These are phyloP conservation scores for Annulohypoxylon bovei DNA, from an alignment of 495 filamentous ascomycete species.

Conservation along the genomic window DNA sequence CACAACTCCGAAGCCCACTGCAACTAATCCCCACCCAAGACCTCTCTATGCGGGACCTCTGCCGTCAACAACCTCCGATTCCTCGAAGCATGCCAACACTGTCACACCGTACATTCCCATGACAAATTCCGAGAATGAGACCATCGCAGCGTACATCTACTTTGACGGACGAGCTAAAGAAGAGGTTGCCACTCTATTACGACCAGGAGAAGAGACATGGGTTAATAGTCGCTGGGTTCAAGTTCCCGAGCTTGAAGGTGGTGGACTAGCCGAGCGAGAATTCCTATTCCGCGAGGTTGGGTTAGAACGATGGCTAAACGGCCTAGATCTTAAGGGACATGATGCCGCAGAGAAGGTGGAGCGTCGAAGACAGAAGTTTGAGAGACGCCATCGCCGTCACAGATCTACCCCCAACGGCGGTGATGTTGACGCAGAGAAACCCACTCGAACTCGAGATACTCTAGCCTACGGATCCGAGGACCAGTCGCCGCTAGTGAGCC, in stretches of 20 bases:
- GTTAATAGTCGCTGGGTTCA: conserved; percentile 98
- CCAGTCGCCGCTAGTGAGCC: conserved; percentile 74
- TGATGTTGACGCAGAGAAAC: conserved; percentile 62
- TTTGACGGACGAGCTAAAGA: conserved; percentile 96
- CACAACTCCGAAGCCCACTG: conserved; percentile 79
- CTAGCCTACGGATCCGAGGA: conserved; percentile 81
- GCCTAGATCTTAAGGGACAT: conserved; percentile 88
- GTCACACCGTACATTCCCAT: conserved; percentile 89
- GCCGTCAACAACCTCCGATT: conserved; percentile 56
- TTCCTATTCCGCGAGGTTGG: conserved; percentile 98
- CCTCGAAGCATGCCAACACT: conserved; percentile 60
- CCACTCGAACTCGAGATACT: conserved; percentile 58
- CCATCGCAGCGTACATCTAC: conserved; percentile 98
- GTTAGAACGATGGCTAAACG: conserved; percentile 93
- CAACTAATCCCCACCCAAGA: conserved; percentile 76
- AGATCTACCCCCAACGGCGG: conserved; percentile 59
- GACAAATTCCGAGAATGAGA: conserved; percentile 91
- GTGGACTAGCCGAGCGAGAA: conserved; percentile 93
- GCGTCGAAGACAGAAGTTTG: conserved; percentile 83
- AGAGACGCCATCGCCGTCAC: conserved; percentile 80
- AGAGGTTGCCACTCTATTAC: conserved; percentile 92
- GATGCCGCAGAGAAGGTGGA: conserved; percentile 88
- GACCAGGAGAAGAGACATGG: conserved; percentile 97
- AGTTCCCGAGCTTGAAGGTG: conserved; percentile 87
- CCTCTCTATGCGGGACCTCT: conserved; percentile 80